A percentile compares a stretch with the other conserved stretches of the same genome.
Conservation (phyloP, 1,284 basidiomycete genomes). For the Hemileia vastatrix region DNA sequence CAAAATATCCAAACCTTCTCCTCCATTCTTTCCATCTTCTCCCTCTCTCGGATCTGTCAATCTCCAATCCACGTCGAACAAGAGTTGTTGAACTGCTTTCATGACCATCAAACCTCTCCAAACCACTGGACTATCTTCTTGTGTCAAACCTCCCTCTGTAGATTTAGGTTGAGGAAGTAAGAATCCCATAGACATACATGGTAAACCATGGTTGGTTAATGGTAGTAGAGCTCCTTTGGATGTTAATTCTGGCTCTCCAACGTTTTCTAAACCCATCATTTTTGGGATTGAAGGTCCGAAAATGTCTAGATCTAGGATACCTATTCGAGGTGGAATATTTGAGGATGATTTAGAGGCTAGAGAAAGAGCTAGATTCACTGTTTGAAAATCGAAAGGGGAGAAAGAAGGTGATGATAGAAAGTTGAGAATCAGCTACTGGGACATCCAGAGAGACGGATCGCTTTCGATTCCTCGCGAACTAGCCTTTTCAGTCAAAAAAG, state of each 20-base stretch:
- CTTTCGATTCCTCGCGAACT: too few species aligned
- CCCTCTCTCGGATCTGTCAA: constrained; percentile 23
- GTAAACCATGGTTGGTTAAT: constrained; percentile 75
- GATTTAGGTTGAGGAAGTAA: constrained; percentile 57
- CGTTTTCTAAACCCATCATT: constrained; percentile 76
- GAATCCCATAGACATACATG: constrained; percentile 96
- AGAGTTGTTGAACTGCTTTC: constrained; percentile 90
- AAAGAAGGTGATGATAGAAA: neutral
- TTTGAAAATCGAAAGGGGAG: constrained; percentile 38
- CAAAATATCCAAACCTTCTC: constrained; percentile 61
- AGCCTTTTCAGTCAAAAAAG: too few species aligned
- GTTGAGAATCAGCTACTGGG: neutral
- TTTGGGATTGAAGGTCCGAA: constrained; percentile 95
- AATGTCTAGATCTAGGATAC: constrained; percentile 86
- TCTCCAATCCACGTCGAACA: constrained; percentile 93
- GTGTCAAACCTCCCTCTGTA: constrained; percentile 53
- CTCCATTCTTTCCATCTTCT: neutral
- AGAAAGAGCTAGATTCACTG: constrained; percentile 76
- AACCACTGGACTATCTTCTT: constrained; percentile 73
- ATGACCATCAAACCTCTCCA: constrained; percentile 99
- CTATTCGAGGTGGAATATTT: constrained; percentile 54
- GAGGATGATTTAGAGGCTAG: constrained; percentile 49
- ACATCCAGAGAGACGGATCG: too few species aligned
- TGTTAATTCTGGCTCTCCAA: constrained; percentile 72
- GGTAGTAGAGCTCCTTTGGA: constrained; percentile 62